Evolutionary conservation across 352 stramenopile species (phyloP), one percentile per base, ranked within the genome.

Genomic region (Pythium sukuiense): DNA sequence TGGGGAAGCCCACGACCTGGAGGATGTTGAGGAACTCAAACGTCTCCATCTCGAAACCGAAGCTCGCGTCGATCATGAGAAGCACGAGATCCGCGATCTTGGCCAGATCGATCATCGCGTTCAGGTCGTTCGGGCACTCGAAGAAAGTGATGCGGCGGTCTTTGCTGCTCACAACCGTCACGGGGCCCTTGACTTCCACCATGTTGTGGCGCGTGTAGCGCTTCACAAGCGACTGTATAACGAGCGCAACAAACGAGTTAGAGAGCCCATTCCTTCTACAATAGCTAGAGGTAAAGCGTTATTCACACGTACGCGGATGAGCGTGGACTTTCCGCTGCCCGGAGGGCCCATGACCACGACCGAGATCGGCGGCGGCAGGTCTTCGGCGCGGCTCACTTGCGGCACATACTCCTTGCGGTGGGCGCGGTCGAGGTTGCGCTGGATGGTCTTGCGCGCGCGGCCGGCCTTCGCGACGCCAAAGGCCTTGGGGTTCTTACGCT

Each of bases 11-110:
- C 0, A 88, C 76, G 30, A 90, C 81, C 79, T 99, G 98, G 11
- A 99, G 86, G 63, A 99, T 98, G 76, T 99, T 99, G 9, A 99
- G 87, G 73, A 99, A 99, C 84, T 99, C 98, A 63, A 99, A 99
- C 14, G 97, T 99, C 79, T 99, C 97, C 98, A 99, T 99, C 74
- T 99, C 98, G 74, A 99, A 99, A 9, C 98, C 98, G 71, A 99
- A 99, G 70, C 97, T 99, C n/a, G 97, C 98, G 87, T 99, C 98
- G 39, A 99, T 97, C 32, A 99, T 92, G 16, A 99, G 76, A 41
- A 99, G 73, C 20, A 99, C 97, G 6, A 99, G 80, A 73, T 99
- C 98, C 0, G 98, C 97, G 53, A 99, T 94, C 78, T 99, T 99
- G 66, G 97, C 97, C 67, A 99, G 80, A 81, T 99, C 97, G 50